phyloP scores from a whole-genome alignment of 495 filamentous ascomycete species.

The Arthonia radiata region DNA sequence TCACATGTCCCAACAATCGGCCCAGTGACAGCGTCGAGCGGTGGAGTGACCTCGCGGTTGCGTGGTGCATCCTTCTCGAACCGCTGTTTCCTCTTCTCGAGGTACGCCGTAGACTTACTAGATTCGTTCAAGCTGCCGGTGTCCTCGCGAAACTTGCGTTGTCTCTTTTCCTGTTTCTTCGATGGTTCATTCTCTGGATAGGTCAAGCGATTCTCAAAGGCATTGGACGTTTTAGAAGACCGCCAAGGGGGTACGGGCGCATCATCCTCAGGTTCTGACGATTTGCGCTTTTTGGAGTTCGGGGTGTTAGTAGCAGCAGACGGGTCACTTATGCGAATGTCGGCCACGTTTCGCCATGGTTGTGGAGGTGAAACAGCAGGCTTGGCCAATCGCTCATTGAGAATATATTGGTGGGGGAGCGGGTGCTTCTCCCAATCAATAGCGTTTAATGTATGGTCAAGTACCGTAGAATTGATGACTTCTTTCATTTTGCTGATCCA shows the following conservation, averaged over 20 bases:
- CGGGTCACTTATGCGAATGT: no score
- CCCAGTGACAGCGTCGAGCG: constrained; percentile 34
- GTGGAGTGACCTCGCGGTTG: constrained; percentile 23
- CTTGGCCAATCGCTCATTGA: constrained; percentile 28
- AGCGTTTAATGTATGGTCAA: constrained; percentile 35
- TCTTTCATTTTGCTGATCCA: constrained; percentile 68
- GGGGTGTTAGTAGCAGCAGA: no score
- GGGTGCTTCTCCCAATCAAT: constrained; percentile 66
- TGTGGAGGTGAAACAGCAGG: constrained; percentile 1
- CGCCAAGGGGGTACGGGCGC: constrained; percentile 42
- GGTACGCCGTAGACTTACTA: constrained; percentile 76
- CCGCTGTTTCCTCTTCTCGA: constrained; percentile 72
- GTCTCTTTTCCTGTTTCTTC: constrained; percentile 31
- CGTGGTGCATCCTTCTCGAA: constrained; percentile 28
- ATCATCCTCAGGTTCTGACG: constrained; percentile 26
- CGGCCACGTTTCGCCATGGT: no score
- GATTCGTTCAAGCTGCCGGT: constrained; percentile 19
- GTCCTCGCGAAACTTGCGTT: constrained; percentile 19
- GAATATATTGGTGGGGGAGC: constrained; percentile 70
- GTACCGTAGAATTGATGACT: constrained; percentile 58
- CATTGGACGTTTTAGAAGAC: constrained; percentile 30
- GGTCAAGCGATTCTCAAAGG: constrained; percentile 57
- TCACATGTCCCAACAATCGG: constrained; percentile 70
- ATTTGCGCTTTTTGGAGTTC: constrained; percentile 60
- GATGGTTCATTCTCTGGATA: constrained; percentile 16